Evolutionary conservation across 2,329 filamentous ascomycete genomes (phyloP), one percentile per base, ranked within the genome.

Genomic region (Fusarium illudens): DNA sequence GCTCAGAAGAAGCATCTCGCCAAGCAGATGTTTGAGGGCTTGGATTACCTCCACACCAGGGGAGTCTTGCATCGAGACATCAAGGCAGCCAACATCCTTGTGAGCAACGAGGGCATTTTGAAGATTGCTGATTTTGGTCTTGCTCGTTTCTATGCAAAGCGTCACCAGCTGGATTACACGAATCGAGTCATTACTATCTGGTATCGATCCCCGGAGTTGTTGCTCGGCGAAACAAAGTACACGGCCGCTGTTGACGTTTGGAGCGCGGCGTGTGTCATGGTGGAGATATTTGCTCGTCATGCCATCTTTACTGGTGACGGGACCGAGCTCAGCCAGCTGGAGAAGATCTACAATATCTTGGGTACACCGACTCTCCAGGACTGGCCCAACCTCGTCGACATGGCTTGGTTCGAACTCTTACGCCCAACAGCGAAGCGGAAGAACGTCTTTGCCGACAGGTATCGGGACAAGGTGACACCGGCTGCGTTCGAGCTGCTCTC

Each of bases 171-270:
- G 48, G 95, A 99, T 77, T 99, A 99, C 78, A 99, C 96, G 2
- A 99, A 99, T 76, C 92, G 96, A 33, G 96, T 99, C 72, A 97
- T 99, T 76, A 99, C 96, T 3, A 97, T 99, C 70, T 99, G 96
- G 96, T 97, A 75, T 48, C 72, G 73, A 13, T 75, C 93, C 0
- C 94, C 94, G 0, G 94, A 97, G 77, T 85, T 97, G n/a, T 83
- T 97, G 0, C 86, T 97, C 1, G 94, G 94, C 7, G 94, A 97
- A 78, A 97, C 94, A 6, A 89, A 92, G 72, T 97, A 97, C 76
- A 93, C 92, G 5, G 92, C 93, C 0, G 92, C 92, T 3, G 93
- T 97, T 13, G 94, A 97, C 75, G 92, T 99, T 33, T 99, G 96
- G 96, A 97, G 94, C 75, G 96, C 96, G 2, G 96, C 95, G 2